These are phyloP conservation scores for California macrophylla DNA, from an alignment of 441 rosid species.

Conservation along the genomic window DNA sequence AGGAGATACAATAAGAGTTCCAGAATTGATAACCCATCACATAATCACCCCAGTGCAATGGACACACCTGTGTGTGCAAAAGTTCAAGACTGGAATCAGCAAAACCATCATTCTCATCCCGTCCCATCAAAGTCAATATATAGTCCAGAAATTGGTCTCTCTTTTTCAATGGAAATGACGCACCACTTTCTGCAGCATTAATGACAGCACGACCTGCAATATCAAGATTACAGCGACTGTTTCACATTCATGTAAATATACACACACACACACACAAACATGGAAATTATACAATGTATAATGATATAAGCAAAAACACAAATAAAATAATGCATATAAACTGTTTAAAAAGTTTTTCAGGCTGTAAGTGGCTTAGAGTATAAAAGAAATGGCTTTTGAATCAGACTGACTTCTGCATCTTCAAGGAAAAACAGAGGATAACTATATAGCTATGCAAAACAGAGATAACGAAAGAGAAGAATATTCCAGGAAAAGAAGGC, in stretches of 20 bases:
- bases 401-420: neutral
- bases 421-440: neutral
- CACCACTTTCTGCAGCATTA: constrained; percentile 86
- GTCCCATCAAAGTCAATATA: constrained; percentile 91
- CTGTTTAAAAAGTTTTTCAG: neutral
- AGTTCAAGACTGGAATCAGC: constrained; percentile 89
- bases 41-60: constrained; percentile 20
- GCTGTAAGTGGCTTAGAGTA: neutral
- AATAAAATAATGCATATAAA: neutral
- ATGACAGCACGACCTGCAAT: constrained; percentile 84
- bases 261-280: constrained; percentile 5
- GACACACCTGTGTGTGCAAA: constrained; percentile 69
- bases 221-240: constrained; percentile 11
- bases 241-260: constrained; percentile 13
- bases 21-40: neutral
- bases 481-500: neutral
- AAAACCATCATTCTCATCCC: constrained; percentile 74
- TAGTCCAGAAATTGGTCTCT: constrained; percentile 86
- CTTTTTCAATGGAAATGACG: constrained; percentile 75
- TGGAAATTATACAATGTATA: neutral
- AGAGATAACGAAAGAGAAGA: neutral
- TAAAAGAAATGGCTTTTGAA: neutral
- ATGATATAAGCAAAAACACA: neutral
- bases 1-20: neutral
- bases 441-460: neutral